phyloP scores from a whole-genome alignment of 805 yeast genomes.

The Scheffersomyces stipitis region DNA sequence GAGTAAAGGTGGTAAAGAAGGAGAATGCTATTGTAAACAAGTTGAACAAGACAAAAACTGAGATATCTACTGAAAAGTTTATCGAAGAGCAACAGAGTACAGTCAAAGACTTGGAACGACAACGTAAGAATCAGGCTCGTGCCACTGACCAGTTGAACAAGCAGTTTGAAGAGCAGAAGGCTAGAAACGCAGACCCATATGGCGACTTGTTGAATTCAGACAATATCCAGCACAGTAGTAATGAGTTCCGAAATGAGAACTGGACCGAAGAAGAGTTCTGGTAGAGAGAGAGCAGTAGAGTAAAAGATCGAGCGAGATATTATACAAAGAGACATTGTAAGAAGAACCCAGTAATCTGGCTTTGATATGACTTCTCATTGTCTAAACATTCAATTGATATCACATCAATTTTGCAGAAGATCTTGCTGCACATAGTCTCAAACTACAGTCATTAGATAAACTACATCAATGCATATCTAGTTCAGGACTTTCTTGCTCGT shows the following conservation, averaged over 20 bases:
- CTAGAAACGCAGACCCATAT: constrained; percentile 29
- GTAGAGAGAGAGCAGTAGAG: no score
- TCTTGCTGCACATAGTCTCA: no score
- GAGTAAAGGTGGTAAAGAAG: constrained; percentile 52
- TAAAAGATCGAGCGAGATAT: no score
- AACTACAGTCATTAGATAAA: no score
- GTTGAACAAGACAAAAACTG: constrained; percentile 63
- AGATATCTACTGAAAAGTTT: constrained; percentile 48
- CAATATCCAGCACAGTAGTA: constrained; percentile 41
- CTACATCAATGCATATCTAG: no score
- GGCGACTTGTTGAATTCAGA: constrained; percentile 52
- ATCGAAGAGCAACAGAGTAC: constrained; percentile 26
- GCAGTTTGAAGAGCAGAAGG: constrained; percentile 39
- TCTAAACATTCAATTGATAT: no score
- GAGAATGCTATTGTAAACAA: constrained; percentile 62
- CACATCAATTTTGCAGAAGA: no score
- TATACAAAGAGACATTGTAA: no score
- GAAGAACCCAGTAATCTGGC: no score
- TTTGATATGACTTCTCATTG: no score
- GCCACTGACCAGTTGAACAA: constrained; percentile 32
- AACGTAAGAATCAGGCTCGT: constrained; percentile 40
- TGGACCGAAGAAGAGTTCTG: constrained; percentile 57
- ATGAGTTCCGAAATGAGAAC: constrained; percentile 49
- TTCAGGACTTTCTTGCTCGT: no score
- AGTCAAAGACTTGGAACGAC: constrained; percentile 33